These are phyloP conservation scores for Botrytis medusae DNA, from an alignment of 2,329 filamentous ascomycete genomes.

Conservation along the genomic window DNA sequence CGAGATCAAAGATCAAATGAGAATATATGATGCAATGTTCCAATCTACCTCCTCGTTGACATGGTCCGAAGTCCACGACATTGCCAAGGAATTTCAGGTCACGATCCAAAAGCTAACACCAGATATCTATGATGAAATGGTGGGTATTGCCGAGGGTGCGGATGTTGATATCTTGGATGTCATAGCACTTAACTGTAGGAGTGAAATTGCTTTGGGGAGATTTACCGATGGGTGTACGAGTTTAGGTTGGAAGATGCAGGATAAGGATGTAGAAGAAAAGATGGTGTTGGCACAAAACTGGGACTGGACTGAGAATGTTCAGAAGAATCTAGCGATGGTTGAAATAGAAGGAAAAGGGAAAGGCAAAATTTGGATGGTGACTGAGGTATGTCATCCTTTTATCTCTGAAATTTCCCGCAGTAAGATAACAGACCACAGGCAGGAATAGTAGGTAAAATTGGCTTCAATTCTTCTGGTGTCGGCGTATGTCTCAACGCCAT, in stretches of 20 bases:
- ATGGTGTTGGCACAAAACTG: slow-evolving; percentile 33
- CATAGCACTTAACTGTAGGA: slow-evolving; percentile 1
- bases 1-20: slow-evolving; percentile 3
- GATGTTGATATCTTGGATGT: not conserved
- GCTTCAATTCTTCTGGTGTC: slow-evolving; percentile 54
- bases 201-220: not conserved
- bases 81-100: not conserved
- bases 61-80: not conserved
- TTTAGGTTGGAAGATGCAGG: slow-evolving; percentile 8
- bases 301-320: slow-evolving; percentile 32
- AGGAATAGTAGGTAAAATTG: slow-evolving; percentile 47
- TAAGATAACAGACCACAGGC: slow-evolving; percentile 26
- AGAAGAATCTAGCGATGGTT: slow-evolving; percentile 28
- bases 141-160: not conserved
- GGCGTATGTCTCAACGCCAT: slow-evolving; percentile 59
- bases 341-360: slow-evolving; percentile 1
- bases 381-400: slow-evolving; percentile 14
- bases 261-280: slow-evolving; percentile 17
- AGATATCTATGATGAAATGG: slow-evolving; percentile 9
- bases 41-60: not conserved
- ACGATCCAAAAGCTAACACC: slow-evolving; percentile 5
- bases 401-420: not conserved
- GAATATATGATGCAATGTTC: slow-evolving; percentile 5
- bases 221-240: slow-evolving; percentile 6
- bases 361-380: slow-evolving; percentile 6